Base-by-base conservation (phyloP, 2,329 filamentous ascomycete species). In the Fusarium fracticaudum region DNA sequence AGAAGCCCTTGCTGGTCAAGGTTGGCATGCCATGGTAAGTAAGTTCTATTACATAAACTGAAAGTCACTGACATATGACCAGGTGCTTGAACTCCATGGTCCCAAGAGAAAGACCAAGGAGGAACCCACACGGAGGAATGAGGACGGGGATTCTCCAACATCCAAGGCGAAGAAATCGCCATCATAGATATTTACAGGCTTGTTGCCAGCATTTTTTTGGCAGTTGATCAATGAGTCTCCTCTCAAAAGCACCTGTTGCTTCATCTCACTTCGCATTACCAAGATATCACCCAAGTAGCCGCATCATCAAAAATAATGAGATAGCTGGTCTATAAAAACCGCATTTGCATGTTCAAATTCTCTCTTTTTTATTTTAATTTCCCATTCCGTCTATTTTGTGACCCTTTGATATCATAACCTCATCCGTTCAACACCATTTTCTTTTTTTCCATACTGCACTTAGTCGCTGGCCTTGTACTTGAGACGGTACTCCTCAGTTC, bases 1-100 rank as follows among this genome's bases (percentile, higher is more conserved):
- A 68, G 92, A 90, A 58, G 86, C 89, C 66, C 95, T 94, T 83
- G 93, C 91, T 26, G 94, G 94, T 43, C 93, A 94, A 38, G 91
- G 90, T 24, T 98, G 95, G 94, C 87, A 90, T 76, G 91, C 96
- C 80, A 91, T 98, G 93, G 93, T 95, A 81, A 81, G 86, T 43
- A 37, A 33, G 26, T 24, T 38, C 13, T 6, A 14, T 15, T 9
- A 7, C 53, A 68, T 41, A 38, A n/a, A 26, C 13, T 14, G 15
- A 38, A 20, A 14, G 29, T 24, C 33, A 31, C 48, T 75, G 18
- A 76, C 45, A 54, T 20, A 37, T 20, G 9, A 2, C 9, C 18
- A 79, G 77, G 76, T 78, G 33, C 76, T 79, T 47, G 76, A 79
- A 33, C 63, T 79, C 17, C 35, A 51, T 15, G 76, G 77, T 7